Percentiles rank a stretch among this genome's conserved stretches.
phyloP scores from a whole-genome alignment of 2,329 filamentous ascomycete genomes.

The Aspergillus pseudonomiae region DNA sequence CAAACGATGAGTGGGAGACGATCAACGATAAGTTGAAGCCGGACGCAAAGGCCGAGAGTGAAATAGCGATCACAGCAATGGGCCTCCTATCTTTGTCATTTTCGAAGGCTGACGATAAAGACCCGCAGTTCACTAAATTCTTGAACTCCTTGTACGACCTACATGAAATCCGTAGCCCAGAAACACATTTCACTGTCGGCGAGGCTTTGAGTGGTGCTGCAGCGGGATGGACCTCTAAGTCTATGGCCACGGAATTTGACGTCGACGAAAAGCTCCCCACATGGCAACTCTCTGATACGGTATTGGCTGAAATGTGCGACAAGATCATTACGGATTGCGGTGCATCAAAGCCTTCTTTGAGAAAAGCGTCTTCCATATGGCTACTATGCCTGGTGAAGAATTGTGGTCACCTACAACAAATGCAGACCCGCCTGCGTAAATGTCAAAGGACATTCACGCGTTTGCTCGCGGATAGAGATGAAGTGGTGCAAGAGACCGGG shows the following conservation, averaged over 20 bases:
- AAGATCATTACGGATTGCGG: constrained; percentile 78
- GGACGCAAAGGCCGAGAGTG: constrained; percentile 77
- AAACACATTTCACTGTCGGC: constrained; percentile 87
- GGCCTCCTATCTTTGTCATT: constrained; percentile 70
- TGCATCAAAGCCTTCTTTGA: constrained; percentile 82
- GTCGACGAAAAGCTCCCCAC: constrained; percentile 61
- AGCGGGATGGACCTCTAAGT: constrained; percentile 80
- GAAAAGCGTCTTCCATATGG: constrained; percentile 95
- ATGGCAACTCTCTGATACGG: constrained; percentile 37
- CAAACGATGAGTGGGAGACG: constrained; percentile 39
- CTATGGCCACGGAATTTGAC: constrained; percentile 74
- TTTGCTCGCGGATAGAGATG: constrained; percentile 83
- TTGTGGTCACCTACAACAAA: constrained; percentile 74
- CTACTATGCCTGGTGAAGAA: constrained; percentile 88
- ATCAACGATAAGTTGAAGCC: constrained; percentile 66
- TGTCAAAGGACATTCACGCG: constrained; percentile 87
- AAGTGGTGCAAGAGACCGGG: constrained; percentile 93
- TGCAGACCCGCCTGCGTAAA: constrained; percentile 74
- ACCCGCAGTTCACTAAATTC: constrained; percentile 51
- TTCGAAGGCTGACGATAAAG: constrained; percentile 37
- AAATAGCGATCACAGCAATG: constrained; percentile 77
- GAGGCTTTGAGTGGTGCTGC: constrained; percentile 81
- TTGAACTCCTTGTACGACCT: constrained; percentile 72
- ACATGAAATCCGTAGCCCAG: constrained; percentile 81
- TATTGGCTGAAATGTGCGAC: constrained; percentile 63